Conservation (phyloP, 2,329 filamentous ascomycete genomes). For the Epichloe baconii region DNA sequence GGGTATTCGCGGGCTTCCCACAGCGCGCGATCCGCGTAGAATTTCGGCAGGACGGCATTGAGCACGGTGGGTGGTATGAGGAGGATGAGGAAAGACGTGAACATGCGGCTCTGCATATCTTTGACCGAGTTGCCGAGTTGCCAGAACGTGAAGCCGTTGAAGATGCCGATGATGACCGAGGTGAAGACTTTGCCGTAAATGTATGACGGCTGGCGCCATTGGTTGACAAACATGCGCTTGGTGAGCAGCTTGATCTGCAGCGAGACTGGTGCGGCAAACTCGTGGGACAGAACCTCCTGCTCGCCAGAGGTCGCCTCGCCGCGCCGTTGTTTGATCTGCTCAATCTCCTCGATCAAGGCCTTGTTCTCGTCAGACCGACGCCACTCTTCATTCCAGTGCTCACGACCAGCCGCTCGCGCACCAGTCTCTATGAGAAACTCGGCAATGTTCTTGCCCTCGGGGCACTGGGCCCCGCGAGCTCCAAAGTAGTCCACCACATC, state of each 20-base stretch:
- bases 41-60: slow-evolving; percentile 65
- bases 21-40: slow-evolving; percentile 57
- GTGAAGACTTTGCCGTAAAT: slow-evolving; percentile 66
- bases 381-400: slow-evolving; percentile 67
- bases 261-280: slow-evolving; percentile 53
- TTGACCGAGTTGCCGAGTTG: slow-evolving; percentile 49
- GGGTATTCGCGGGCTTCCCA: slow-evolving; percentile 65
- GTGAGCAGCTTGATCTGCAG: slow-evolving; percentile 54
- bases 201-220: slow-evolving; percentile 67
- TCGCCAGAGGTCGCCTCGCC: slow-evolving; percentile 4
- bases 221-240: slow-evolving; percentile 55
- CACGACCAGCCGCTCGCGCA: slow-evolving; percentile 21
- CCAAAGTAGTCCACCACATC: slow-evolving; percentile 38
- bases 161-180: slow-evolving; percentile 57
- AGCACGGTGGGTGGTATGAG: slow-evolving; percentile 57
- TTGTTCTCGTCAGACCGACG: slow-evolving; percentile 47
- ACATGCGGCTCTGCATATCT: slow-evolving; percentile 68
- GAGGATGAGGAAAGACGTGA: slow-evolving; percentile 54
- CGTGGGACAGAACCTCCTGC: slow-evolving; percentile 18
- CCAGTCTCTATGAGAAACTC: slow-evolving; percentile 35
- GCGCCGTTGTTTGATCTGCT: slow-evolving; percentile 35
- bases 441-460: slow-evolving; percentile 37
- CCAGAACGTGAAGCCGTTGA: slow-evolving; percentile 72
- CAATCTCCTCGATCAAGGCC: slow-evolving; percentile 49
- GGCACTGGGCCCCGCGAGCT: slow-evolving; percentile 51